These are phyloP conservation scores for Eudorina sp. DNA, from an alignment of 139 green algal genomes.

Conservation along the genomic window DNA sequence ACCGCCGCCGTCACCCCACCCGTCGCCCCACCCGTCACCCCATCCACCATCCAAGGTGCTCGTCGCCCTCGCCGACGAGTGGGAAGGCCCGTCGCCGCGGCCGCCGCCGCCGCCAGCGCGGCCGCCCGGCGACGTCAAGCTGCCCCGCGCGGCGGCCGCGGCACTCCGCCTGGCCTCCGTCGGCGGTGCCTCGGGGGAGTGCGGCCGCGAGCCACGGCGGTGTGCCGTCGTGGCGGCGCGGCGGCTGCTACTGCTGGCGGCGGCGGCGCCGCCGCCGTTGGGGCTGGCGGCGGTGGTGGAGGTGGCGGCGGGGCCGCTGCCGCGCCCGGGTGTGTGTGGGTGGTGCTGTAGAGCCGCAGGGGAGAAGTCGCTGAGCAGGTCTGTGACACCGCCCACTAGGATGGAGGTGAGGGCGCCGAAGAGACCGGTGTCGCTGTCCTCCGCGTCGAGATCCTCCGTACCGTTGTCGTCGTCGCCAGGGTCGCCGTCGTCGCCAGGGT, in stretches of 20 bases:
- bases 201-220: background rate
- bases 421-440: background rate
- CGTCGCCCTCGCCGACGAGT: too few relatives aligned
- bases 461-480: background rate
- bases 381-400: constrained; percentile 8
- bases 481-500: background rate
- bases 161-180: background rate
- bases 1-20: background rate
- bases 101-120: background rate
- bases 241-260: background rate
- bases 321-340: too few relatives aligned
- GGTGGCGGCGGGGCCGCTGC: background rate
- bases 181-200: background rate
- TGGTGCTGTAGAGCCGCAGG: background rate
- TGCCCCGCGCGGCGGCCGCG: background rate
- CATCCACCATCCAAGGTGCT: too few relatives aligned
- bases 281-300: background rate
- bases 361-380: constrained; percentile 26
- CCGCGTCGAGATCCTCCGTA: background rate
- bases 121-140: background rate
- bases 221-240: background rate
- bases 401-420: constrained; percentile 27
- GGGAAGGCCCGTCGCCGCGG: background rate
- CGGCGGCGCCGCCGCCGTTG: background rate
- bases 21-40: too few relatives aligned